Conservation (phyloP, 345 rosid species). For the Sisymbrium irio region DNA sequence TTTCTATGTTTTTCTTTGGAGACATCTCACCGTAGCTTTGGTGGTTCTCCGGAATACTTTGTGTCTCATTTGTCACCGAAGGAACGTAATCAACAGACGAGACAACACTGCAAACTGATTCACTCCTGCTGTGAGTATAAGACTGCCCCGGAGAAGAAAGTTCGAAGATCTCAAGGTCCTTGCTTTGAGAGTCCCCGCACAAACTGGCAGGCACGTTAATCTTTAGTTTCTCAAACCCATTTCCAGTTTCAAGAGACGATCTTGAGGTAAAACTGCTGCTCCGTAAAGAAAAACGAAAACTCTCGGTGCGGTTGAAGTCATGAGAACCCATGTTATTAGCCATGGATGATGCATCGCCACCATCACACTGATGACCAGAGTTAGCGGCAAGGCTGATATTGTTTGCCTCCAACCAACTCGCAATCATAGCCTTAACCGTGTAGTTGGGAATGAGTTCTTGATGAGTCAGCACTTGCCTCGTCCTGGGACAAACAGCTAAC, state of each 20-base stretch:
- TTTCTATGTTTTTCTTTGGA: constrained; percentile 41
- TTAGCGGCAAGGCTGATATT: constrained; percentile 39
- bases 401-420: constrained; percentile 79
- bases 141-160: constrained; percentile 55
- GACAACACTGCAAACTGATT: constrained; percentile 65
- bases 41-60: constrained; percentile 34
- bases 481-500: constrained; percentile 81
- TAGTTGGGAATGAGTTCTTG: constrained; percentile 82
- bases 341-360: constrained; percentile 37
- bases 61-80: constrained; percentile 40
- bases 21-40: constrained; percentile 42
- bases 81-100: constrained; percentile 64
- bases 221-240: constrained; percentile 59
- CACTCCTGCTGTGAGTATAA: constrained; percentile 76
- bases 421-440: constrained; percentile 89
- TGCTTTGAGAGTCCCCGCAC: constrained; percentile 43
- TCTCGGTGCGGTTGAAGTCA: constrained; percentile 49
- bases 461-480: constrained; percentile 61
- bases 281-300: constrained; percentile 45
- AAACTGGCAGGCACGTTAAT: constrained; percentile 47
- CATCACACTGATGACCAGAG: constrained; percentile 32
- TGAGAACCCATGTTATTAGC: constrained; percentile 47
- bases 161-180: constrained; percentile 49
- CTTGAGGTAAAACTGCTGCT: constrained; percentile 61
- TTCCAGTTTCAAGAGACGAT: constrained; percentile 56